phyloP scores from a whole-genome alignment of 345 rosid species.

The Camelina hispida region DNA sequence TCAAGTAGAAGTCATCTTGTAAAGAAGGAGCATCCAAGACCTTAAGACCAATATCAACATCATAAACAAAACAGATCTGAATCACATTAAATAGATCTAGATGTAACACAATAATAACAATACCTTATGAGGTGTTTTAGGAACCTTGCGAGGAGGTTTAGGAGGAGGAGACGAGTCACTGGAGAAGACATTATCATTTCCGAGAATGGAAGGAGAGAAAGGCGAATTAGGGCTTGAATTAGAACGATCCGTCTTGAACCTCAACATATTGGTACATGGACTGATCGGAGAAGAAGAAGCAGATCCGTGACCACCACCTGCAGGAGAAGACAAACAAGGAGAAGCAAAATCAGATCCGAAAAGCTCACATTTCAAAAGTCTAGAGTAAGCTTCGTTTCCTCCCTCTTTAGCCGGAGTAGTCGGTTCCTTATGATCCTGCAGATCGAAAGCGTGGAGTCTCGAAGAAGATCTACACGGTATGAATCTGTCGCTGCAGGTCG shows the following conservation, averaged over 20 bases:
- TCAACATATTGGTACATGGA: slow-evolving; percentile 80
- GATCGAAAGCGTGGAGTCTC: slow-evolving; percentile 85
- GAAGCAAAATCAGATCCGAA: slow-evolving; percentile 92
- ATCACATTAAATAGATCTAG: background rate
- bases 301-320: slow-evolving; percentile 55
- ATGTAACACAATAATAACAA: background rate
- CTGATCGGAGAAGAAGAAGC: slow-evolving; percentile 67
- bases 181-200: slow-evolving; percentile 67
- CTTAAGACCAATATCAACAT: slow-evolving; percentile 43
- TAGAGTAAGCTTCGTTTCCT: slow-evolving; percentile 76
- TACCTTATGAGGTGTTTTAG: slow-evolving; percentile 98
- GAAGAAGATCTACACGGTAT: slow-evolving; percentile 98
- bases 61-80: slow-evolving; percentile 12
- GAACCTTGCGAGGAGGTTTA: slow-evolving; percentile 85
- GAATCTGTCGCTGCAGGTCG: slow-evolving; percentile 87
- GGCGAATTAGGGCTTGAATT: slow-evolving; percentile 79
- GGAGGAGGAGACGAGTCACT: slow-evolving; percentile 80
- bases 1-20: slow-evolving; percentile 97
- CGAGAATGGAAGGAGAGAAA: slow-evolving; percentile 76
- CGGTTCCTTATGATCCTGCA: slow-evolving; percentile 63
- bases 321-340: slow-evolving; percentile 71
- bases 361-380: slow-evolving; percentile 82
- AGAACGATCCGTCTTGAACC: slow-evolving; percentile 76
- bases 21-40: slow-evolving; percentile 97
- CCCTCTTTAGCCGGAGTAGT: slow-evolving; percentile 83